Base-by-base conservation (phyloP, 2,329 filamentous ascomycete species). In the Verticillium alfalfae region DNA sequence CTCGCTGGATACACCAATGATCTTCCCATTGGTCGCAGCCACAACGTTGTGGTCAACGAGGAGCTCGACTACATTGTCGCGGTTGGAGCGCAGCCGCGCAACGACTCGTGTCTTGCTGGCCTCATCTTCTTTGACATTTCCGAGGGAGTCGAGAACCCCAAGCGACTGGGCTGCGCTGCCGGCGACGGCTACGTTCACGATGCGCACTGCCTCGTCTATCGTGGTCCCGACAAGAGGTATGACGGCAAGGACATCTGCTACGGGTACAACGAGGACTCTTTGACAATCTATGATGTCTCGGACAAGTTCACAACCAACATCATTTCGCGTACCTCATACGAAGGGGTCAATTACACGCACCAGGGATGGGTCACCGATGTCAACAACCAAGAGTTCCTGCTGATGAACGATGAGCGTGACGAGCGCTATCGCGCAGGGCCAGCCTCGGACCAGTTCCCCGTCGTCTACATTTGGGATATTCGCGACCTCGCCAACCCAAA, bases 161-260 rank as follows among this genome's bases (percentile, higher is more conserved):
- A 72, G 26, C 79, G 75, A 22, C 77, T 82, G 9, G 84, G 84
- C 13, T 86, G 84, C 62, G 81, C 80, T 8, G 75, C 75, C 12
- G 71, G 76, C 1, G 84, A 87, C 60, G 84, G 84, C 1, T 87
- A 87, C 59, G 83, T 86, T 1, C 84, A 87, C 66, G 84, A 87
- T 63, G 84, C 84, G 0, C 83, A 87, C 67, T 86, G 84, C 63
- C 70, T 86, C 34, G 78, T 81, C 36, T 85, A 85, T 67, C 77
- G 75, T 8, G 83, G 83, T 0, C 82, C 83, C 0, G 79, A 84
- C 63, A 71, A 70, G 31, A 67, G 74, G 22, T 85, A 80, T 69
- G 70, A 72, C 3, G 81, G 78, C 34, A 73, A 72, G 2, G 81
- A 85, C 60, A 83, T 85, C 66, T 85, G 83, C 76, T 84, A 83